Base-by-base conservation (phyloP, 2,329 filamentous ascomycete species). In the Fusarium buxicola region DNA sequence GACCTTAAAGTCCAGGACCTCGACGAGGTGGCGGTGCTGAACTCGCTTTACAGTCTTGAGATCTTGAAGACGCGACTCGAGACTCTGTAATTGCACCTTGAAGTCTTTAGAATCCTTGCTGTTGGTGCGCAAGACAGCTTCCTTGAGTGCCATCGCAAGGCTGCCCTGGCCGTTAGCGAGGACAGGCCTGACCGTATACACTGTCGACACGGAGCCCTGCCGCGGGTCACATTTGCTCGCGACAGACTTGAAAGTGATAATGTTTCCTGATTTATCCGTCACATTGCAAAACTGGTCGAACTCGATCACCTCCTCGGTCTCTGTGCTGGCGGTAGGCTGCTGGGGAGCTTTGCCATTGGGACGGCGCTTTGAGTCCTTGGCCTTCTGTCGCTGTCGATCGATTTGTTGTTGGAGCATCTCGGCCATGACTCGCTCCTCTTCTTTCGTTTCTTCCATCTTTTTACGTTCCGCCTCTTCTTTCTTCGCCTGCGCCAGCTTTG, bases 1-100 rank as follows among this genome's bases (percentile, higher is more conserved):
- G 60, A 97, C 90, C 68, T 91, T 92, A 77, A 93, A 96, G 60
- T 94, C 92, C 55, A 96, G 81, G 32, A 98, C 82, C 45, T 91
- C 87, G 38, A 95, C 84, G 11, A 98, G 78, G 70, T 93, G 92
- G 21, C 86, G 84, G 73, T 97, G 92, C 5, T 86, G 85, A 34
- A 95, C 79, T 65, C 85, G 86, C 73, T 92, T 95, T 40, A 93
- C 79, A 2, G 84, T 80, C 74, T 92, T 95, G 47, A 96, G 79
- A 9, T 86, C 82, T 64, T 94, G 91, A 31, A 99, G 82, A 57
- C 90, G 86, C 35, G 85, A 85, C 74, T 97, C 94, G 21, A 96
- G 84, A 8, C 84, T 83, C 70, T 92, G 89, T 47, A 97, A 82
- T 61, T 91, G 86, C 73, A 90, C 89, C 71, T 93, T 93, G 72